Percentiles rank a stretch among this genome's conserved stretches.
phyloP scores from a whole-genome alignment of 2,329 filamentous ascomycete species.

The Penicillium sp. region DNA sequence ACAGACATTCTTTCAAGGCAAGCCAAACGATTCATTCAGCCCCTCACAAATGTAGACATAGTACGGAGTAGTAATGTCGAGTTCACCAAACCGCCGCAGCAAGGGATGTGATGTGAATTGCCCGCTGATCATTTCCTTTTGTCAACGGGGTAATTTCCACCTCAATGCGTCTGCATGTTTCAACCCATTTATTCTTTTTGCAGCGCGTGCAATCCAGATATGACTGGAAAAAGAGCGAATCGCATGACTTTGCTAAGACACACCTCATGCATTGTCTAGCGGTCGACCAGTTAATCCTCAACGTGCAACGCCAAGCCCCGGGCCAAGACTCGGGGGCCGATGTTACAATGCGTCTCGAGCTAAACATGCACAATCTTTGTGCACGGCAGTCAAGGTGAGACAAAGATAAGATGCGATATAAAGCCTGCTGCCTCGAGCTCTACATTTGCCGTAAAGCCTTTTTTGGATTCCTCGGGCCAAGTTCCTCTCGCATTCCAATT shows the following conservation, averaged over 20 bases:
- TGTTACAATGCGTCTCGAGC: conserved; percentile 10
- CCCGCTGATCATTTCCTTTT: not conserved
- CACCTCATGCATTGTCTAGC: not conserved
- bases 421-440: not conserved
- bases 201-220: not conserved
- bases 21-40: too few species aligned
- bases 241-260: not conserved
- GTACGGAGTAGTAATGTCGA: too few species aligned
- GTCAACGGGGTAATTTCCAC: not conserved
- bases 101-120: not conserved
- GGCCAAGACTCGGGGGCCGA: conserved; percentile 13
- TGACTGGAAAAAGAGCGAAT: not conserved
- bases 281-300: not conserved
- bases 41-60: too few species aligned
- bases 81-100: not conserved
- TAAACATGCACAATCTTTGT: not conserved
- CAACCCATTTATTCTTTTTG: not conserved
- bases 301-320: conserved; percentile 17
- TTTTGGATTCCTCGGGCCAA: too few species aligned
- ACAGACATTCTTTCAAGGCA: not conserved
- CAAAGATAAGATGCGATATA: not conserved
- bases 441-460: too few species aligned
- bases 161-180: not conserved
- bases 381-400: not conserved
- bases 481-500: not conserved